Conservation (phyloP, 768 basidiomycete genomes). For the Termitomyces sp. region DNA sequence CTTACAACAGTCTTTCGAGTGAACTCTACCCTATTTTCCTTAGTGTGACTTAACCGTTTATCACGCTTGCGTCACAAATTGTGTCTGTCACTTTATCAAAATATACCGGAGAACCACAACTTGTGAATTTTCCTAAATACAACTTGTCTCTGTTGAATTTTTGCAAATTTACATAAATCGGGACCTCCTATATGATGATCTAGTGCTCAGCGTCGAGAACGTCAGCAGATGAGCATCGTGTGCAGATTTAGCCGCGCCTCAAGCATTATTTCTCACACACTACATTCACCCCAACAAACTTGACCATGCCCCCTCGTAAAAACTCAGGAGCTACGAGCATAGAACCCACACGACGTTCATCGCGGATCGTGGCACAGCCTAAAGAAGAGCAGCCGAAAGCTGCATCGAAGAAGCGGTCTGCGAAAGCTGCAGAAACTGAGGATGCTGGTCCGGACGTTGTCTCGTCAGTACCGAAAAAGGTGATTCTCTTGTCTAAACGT, state of each 20-base stretch:
- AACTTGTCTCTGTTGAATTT: neutral
- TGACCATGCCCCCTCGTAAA: slow-evolving; percentile 29
- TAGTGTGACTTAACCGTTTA: no score
- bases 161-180: neutral
- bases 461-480: slow-evolving; percentile 34
- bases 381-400: slow-evolving; percentile 25
- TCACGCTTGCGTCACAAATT: no score
- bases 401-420: slow-evolving; percentile 34
- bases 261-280: slow-evolving; percentile 8
- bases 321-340: slow-evolving; percentile 23
- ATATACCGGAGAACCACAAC: neutral
- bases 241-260: neutral
- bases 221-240: neutral
- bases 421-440: slow-evolving; percentile 27
- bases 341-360: slow-evolving; percentile 48
- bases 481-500: slow-evolving; percentile 11
- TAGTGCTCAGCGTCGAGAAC: neutral
- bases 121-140: neutral
- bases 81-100: no score
- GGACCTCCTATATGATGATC: neutral
- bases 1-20: no score
- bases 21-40: no score
- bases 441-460: slow-evolving; percentile 27
- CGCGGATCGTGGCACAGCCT: slow-evolving; percentile 46
- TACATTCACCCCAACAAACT: slow-evolving; percentile 11